phyloP scores from a whole-genome alignment of 139 green algal species.

The Asterochloris sp. region DNA sequence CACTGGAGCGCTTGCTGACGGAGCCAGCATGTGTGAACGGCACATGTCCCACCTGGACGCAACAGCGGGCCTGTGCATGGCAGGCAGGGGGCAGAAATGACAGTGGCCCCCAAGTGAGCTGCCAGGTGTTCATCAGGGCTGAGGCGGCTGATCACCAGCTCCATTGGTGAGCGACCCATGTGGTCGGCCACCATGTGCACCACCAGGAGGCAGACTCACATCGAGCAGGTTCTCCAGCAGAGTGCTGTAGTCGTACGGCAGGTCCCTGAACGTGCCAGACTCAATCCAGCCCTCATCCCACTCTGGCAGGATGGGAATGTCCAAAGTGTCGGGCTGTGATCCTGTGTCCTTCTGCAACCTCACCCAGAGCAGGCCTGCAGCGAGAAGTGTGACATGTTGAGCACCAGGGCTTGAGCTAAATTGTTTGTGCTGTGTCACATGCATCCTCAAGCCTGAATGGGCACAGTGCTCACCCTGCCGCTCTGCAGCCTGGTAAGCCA shows the following conservation, averaged over 20 bases:
- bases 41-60: constrained; percentile 28
- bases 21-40: constrained; percentile 52
- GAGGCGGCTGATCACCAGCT: too few species aligned
- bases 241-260: constrained; percentile 37
- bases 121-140: too few species aligned
- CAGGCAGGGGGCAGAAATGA: too few species aligned
- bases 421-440: not conserved
- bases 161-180: too few species aligned
- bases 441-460: not conserved
- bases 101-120: too few species aligned
- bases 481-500: constrained; percentile 31
- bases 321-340: not conserved
- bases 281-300: constrained; percentile 16
- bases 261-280: constrained; percentile 27
- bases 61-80: too few species aligned
- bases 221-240: constrained; percentile 51
- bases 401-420: not conserved
- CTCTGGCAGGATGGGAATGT: constrained; percentile 39
- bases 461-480: constrained; percentile 23
- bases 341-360: not conserved
- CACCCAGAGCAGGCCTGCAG: constrained; percentile 44
- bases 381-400: not conserved
- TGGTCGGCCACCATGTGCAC: too few species aligned
- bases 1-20: constrained; percentile 33
- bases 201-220: not conserved